Conservation (phyloP, 2,329 filamentous ascomycete genomes). For the Malbranchea zuffiana region DNA sequence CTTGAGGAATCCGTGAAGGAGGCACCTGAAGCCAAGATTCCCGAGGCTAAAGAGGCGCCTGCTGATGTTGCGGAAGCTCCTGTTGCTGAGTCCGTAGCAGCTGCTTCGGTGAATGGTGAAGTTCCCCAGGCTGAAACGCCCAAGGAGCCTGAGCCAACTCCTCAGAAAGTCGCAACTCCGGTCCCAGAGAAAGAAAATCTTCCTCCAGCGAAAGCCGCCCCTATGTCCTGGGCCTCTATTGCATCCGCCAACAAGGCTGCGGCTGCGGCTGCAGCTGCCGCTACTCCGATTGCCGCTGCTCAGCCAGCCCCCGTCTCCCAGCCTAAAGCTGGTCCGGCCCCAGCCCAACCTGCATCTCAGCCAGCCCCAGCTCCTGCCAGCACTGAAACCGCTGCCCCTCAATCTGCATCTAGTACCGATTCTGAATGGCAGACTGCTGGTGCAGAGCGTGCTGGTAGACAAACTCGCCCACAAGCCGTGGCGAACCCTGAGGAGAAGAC, state of each 20-base stretch:
- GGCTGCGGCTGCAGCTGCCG: constrained; percentile 25
- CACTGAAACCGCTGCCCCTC: constrained; percentile 54
- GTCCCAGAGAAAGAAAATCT: constrained; percentile 44
- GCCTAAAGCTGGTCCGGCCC: constrained; percentile 23
- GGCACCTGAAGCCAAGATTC: constrained; percentile 26
- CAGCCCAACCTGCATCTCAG: constrained; percentile 28
- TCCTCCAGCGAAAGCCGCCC: constrained; percentile 40
- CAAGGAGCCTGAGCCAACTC: constrained; percentile 49
- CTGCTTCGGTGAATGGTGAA: constrained; percentile 23
- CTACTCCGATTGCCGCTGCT: constrained; percentile 23
- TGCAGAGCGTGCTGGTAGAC: constrained; percentile 66
- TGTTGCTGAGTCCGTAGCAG: background rate
- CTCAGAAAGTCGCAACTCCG: constrained; percentile 35
- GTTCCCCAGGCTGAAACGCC: constrained; percentile 50
- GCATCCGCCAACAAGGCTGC: constrained; percentile 38
- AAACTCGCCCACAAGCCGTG: constrained; percentile 60
- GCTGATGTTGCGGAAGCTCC: constrained; percentile 4
- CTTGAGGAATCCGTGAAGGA: constrained; percentile 43
- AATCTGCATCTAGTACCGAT: constrained; percentile 57
- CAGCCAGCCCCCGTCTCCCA: constrained; percentile 24
- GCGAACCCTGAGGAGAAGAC: constrained; percentile 57
- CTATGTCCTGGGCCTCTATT: constrained; percentile 55
- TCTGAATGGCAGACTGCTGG: constrained; percentile 83
- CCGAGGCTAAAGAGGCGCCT: constrained; percentile 13
- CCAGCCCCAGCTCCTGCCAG: constrained; percentile 36